Base-by-base conservation (phyloP, 768 basidiomycete genomes). In the Suillus weaverae region DNA sequence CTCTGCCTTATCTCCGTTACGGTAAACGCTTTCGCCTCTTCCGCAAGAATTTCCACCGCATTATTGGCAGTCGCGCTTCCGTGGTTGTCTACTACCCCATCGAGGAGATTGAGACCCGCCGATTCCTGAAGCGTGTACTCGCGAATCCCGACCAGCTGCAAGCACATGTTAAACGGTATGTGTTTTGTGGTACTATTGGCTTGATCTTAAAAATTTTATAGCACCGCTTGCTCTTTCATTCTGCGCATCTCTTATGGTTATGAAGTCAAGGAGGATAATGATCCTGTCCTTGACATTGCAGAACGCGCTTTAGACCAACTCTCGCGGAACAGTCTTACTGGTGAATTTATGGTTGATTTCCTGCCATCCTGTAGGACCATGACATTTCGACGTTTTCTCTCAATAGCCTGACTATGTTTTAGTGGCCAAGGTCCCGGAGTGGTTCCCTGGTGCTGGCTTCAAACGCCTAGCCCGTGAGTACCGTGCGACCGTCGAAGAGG, bases 221-320 rank as follows among this genome's bases (percentile, higher is more conserved):
- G 73, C 14, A 60, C 60, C 20, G 61, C 65, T 35, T 48, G 64
- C 7, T 6, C 77, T 5, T 64, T 80, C 33, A 76, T 80, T n/a
- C 71, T 84, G 60, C 76, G 74, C 39, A 68, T 81, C 10, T 70
- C 74, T 0, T 83, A 84, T 48, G 83, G 82, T 1, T 80, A 81
- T 63, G 69, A 77, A 18, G 73, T 79, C 16, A 64, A 75, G 63
- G 66, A 75, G 1, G 71, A 66, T 30, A 66, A 79, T 0, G 82
- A 84, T 61, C 77, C 73, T 18, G 77, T 81, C 62, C 67, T 81
- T 22, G 66, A 62, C 14, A 61, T 77, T 41, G 75, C 73, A 1
- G 66, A 77, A 9, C 67, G 68, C 8, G 69, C 68, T 18, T 67
- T 75, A 62, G 36, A 53, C 8, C 62, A 66, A 14, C 5, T 78